Base-by-base conservation (phyloP, 805 yeast genomes). In the Yamadazyma laniorum region DNA sequence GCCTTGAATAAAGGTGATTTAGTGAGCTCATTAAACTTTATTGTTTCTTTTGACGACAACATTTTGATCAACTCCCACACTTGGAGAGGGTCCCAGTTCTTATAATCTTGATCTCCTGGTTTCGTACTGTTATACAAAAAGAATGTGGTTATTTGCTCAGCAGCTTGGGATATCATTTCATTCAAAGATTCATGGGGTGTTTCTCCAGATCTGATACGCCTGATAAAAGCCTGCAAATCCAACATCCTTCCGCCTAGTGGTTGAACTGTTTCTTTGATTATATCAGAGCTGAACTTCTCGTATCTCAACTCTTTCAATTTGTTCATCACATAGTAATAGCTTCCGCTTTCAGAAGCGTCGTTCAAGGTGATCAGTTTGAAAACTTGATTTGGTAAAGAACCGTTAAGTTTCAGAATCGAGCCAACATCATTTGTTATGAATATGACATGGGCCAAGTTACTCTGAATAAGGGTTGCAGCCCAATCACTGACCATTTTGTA, bases 221-320 rank as follows among this genome's bases (percentile, higher is more conserved):
- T 76, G 1, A 84, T 84, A 61, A 87, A 89, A 19, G 91, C 82
- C 60, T 93, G 96, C 35, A 93, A 69, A 58, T 93, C 99, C 31
- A 89, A 71, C 90, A 91, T 85, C 45, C 99, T 79, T 28, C 99
- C 99, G 15, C 99, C 99, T 18, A 93, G 63, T 9, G 95, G 95
- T 18, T 67, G 77, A 23, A 90, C 63, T 22, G 81, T 74, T 4
- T 64, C 60, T 17, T 77, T 81, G 17, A 89, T 67, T n/a, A 56
- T 51, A 13, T 35, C 42, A 6, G 37, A 16, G 32, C 40, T 32
- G 19, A 30, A 25, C 25, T 46, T 46, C 19, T 46, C 50, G 26
- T 46, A 46, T 29, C 37, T 46, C 21, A 58, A 55, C 5, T 55
- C 59, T 4, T 49, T 52, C 32, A 83, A 59, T 45, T 80, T 85